Conservation (phyloP, 208 protist species). For the Leishmania tarentolae region DNA sequence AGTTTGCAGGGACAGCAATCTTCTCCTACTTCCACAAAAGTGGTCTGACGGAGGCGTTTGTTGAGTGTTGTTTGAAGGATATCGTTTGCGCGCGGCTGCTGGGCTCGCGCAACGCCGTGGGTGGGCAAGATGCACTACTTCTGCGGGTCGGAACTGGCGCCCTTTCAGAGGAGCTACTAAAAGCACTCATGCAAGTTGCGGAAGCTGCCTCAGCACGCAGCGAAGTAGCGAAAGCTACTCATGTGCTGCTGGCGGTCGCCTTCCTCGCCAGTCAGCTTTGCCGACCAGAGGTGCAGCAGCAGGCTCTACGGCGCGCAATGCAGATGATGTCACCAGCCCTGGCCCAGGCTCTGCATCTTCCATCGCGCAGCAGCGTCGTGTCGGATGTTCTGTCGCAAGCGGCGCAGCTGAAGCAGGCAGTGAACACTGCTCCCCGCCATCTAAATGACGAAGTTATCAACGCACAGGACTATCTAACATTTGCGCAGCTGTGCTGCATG, state of each 20-base stretch:
- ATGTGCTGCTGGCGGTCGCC: constrained; percentile 53
- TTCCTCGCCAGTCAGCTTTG: constrained; percentile 35
- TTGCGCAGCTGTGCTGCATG: constrained; percentile 54
- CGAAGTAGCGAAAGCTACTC: constrained; percentile 53
- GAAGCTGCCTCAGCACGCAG: constrained; percentile 54
- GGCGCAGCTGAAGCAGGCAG: constrained; percentile 40
- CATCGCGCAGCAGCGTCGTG: constrained; percentile 35
- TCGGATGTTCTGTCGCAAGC: constrained; percentile 45
- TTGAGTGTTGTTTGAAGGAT: constrained; percentile 69
- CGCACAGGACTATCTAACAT: constrained; percentile 28
- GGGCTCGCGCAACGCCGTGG: constrained; percentile 47
- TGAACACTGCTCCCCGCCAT: constrained; percentile 19
- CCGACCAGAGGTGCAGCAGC: constrained; percentile 22
- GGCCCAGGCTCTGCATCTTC: constrained; percentile 62
- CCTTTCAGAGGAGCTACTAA: constrained; percentile 49
- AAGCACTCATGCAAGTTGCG: constrained; percentile 57
- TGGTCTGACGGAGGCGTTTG: constrained; percentile 58
- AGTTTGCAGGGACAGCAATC: constrained; percentile 49
- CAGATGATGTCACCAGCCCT: constrained; percentile 66
- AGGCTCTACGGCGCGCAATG: constrained; percentile 54
- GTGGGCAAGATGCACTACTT: constrained; percentile 39
- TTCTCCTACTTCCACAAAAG: constrained; percentile 79
- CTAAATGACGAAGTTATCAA: constrained; percentile 8
- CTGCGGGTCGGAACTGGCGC: constrained; percentile 23
- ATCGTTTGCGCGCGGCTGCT: constrained; percentile 58